Conservation (phyloP, 2,329 filamentous ascomycete genomes). For the Fusarium drepaniforme region DNA sequence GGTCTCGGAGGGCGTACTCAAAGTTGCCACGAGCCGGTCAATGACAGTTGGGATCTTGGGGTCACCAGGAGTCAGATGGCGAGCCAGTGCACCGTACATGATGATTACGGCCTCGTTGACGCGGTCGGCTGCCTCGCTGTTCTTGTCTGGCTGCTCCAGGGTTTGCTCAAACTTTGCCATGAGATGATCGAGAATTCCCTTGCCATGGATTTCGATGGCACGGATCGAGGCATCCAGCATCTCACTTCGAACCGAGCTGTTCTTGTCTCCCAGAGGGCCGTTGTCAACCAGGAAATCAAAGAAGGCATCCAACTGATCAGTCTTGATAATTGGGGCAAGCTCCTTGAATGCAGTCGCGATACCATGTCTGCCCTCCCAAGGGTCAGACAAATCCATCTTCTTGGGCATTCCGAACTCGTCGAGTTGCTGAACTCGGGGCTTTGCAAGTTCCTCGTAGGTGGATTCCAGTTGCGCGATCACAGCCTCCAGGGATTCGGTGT, state of each 20-base stretch:
- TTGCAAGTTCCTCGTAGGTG: conserved; percentile 82
- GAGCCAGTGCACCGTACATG: conserved; percentile 92
- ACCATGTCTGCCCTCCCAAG: conserved; percentile 92
- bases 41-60: conserved; percentile 89
- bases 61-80: conserved; percentile 88
- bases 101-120: conserved; percentile 98
- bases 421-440: conserved; percentile 84
- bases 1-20: conserved; percentile 95
- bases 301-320: conserved; percentile 79
- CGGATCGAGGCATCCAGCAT: conserved; percentile 92
- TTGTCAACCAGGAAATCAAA: conserved; percentile 87
- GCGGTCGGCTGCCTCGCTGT: conserved; percentile 84
- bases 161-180: conserved; percentile 94
- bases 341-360: conserved; percentile 90
- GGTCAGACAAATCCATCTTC: conserved; percentile 88
- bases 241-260: conserved; percentile 80
- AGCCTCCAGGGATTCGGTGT: conserved; percentile 69
- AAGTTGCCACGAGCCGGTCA: conserved; percentile 84
- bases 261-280: conserved; percentile 88
- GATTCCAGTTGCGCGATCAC: conserved; percentile 75
- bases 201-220: conserved; percentile 85
- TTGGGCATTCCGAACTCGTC: conserved; percentile 96
- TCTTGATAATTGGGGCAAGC: conserved; percentile 77
- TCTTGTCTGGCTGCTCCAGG: conserved; percentile 86
- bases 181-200: conserved; percentile 84